Conservation (phyloP, 331 rosid species). For the Quercus tomentella region DNA sequence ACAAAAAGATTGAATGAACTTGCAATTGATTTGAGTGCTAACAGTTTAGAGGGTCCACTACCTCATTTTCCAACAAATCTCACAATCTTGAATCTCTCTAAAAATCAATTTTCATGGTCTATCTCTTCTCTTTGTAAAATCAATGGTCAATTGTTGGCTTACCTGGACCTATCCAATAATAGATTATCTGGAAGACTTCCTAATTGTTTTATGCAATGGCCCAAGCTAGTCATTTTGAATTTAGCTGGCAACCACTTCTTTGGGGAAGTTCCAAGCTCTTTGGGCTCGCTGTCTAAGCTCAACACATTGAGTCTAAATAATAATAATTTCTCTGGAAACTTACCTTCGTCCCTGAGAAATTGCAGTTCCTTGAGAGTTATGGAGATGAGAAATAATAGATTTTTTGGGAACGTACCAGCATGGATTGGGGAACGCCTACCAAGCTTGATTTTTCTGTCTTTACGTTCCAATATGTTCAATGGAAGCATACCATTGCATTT, state of each 20-base stretch:
- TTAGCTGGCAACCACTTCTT: slow-evolving; percentile 31
- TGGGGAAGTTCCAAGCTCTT: slow-evolving; percentile 22
- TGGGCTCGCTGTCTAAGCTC: not conserved
- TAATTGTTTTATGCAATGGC: not conserved
- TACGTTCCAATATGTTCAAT: no score
- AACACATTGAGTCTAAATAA: not conserved
- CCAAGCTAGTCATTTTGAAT: not conserved
- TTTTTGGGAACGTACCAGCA: no score
- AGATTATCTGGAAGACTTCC: no score
- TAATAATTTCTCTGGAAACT: no score
- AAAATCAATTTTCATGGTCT: slow-evolving; percentile 16
- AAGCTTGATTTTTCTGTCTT: no score
- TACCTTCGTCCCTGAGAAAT: no score
- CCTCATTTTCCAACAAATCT: not conserved
- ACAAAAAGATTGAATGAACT: not conserved
- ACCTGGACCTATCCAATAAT: no score
- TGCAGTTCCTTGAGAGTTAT: no score
- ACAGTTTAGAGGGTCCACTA: slow-evolving; percentile 9
- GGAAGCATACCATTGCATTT: no score
- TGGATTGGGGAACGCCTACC: no score
- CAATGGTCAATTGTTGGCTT: no score
- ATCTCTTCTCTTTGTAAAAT: slow-evolving; percentile 6
- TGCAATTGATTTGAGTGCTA: slow-evolving; percentile 19
- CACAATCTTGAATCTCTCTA: not conserved
- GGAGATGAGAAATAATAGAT: no score